Percentiles rank a stretch among this genome's conserved stretches.
Evolutionary conservation across 2,329 filamentous ascomycete species (phyloP).

Genomic region (Diaporthe citriasiana): DNA sequence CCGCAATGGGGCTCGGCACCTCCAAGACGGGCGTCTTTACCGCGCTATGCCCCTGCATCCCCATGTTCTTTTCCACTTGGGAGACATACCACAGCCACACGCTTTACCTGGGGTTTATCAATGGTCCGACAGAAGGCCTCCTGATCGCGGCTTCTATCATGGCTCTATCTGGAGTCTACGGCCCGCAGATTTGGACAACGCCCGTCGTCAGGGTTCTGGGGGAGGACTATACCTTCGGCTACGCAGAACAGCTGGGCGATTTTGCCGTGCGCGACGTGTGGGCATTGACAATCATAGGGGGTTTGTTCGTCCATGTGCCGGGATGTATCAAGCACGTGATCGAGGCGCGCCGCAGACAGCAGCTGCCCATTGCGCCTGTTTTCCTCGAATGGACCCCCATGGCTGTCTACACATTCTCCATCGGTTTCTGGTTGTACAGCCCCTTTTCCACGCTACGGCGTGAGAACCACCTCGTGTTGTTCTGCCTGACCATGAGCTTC

Average conservation of each 20-base stretch:
- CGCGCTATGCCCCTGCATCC: conserved; percentile 88
- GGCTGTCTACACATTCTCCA: conserved; percentile 81
- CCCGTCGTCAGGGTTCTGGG: conserved; percentile 80
- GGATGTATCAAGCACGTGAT: conserved; percentile 91
- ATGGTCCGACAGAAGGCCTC: conserved; percentile 95
- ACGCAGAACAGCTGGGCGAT: conserved; percentile 74
- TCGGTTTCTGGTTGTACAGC: conserved; percentile 88
- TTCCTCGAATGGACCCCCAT: conserved; percentile 97
- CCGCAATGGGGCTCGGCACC: conserved; percentile 91
- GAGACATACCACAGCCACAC: conserved; percentile 99
- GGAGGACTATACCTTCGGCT: conserved; percentile 63
- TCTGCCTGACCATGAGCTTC: conserved; percentile 94
- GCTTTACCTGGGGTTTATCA: conserved; percentile 94
- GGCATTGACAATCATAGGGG: conserved; percentile 78
- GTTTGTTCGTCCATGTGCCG: conserved; percentile 83
- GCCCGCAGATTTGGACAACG: conserved; percentile 87
- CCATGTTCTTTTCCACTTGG: conserved; percentile 99
- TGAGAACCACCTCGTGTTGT: conserved; percentile 91
- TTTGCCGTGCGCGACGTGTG: conserved; percentile 89
- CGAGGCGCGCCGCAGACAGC: conserved; percentile 78
- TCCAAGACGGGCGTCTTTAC: conserved; percentile 91
- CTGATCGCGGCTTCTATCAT: conserved; percentile 90
- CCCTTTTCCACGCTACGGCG: conserved; percentile 85
- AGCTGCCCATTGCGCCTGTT: conserved; percentile 82
- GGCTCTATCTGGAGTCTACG: conserved; percentile 88